Base-by-base conservation (phyloP, 768 basidiomycete genomes). In the Myochromella boudieri region DNA sequence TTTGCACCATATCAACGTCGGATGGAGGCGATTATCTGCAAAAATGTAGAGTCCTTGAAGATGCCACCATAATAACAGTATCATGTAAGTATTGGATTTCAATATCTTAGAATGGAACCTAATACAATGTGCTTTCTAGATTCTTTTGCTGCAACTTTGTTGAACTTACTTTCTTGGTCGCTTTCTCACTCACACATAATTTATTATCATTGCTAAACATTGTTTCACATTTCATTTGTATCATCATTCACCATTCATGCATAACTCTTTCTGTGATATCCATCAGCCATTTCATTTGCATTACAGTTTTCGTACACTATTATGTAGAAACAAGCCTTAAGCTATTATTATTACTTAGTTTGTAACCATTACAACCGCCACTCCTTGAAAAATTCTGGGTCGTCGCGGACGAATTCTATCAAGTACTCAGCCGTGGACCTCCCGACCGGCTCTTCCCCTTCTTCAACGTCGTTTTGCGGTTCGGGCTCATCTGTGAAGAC, bases 351-450 rank as follows among this genome's bases (percentile, higher is more conserved):
- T 21, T 26, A 42, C 26, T 10, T 18, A n/a, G 11, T 14, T 29
- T 18, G 11, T 25, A 32, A 18, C 25, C n/a, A 51, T 58, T 71
- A 82, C 61, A 85, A 22, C 42, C 81, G 75, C 87, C 87, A 90
- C 33, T 85, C 84, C 48, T 68, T 71, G 68, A 92, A 92, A 63
- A 76, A 84, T 28, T 84, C 83, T 60, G 74, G 77, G 54, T 91
- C 85, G 32, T 58, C 60, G 42, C 75, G 69, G 20, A 86, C 82
- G 54, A 82, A 76, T 12, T 69, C 60, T 24, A 97, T 69, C 91
- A 97, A 94, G 59, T 91, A 94, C 46, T 94, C 91, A 31, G 85
- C 83, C 14, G 86, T 72, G 7, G 82, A 84, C 12, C 90, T 91
- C 1, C 86, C 85, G 3, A 71, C 74, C 4, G 74, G 74, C 10